Evolutionary conservation across 441 rosid genomes (phyloP).

Genomic region (Geranium incanum): DNA sequence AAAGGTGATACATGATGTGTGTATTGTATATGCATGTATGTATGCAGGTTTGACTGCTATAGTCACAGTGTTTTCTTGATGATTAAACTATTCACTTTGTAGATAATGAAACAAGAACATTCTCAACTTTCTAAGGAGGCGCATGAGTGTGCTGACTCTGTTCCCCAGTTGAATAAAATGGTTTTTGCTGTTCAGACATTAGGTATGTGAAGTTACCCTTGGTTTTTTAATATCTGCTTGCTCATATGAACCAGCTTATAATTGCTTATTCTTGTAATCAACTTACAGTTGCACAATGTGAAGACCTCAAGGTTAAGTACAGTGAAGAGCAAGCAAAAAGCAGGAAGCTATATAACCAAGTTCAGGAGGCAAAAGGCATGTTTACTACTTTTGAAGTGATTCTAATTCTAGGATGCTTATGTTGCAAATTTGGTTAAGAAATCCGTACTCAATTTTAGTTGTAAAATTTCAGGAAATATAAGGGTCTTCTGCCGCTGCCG

Average conservation of each 20-base stretch:
- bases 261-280: slow-evolving; percentile 11
- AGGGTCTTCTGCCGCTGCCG: slow-evolving; percentile 92
- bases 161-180: slow-evolving; percentile 42
- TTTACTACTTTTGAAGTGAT: slow-evolving; percentile 1
- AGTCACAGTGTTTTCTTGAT: slow-evolving; percentile 12
- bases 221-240: slow-evolving; percentile 4
- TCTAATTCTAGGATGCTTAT: slow-evolving; percentile 9
- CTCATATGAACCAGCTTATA: neutral
- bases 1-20: neutral
- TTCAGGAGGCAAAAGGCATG: slow-evolving; percentile 80
- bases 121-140: slow-evolving; percentile 73
- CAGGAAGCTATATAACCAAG: slow-evolving; percentile 82
- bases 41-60: slow-evolving; percentile 19
- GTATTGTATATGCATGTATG: neutral
- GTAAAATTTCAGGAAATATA: slow-evolving; percentile 66
- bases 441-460: slow-evolving; percentile 14
- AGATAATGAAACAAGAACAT: slow-evolving; percentile 87
- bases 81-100: slow-evolving; percentile 17
- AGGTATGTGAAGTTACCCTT: slow-evolving; percentile 35
- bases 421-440: slow-evolving; percentile 1
- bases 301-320: slow-evolving; percentile 60
- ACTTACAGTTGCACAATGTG: slow-evolving; percentile 24
- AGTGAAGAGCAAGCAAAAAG: slow-evolving; percentile 52
- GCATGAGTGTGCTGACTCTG: slow-evolving; percentile 41
- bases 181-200: slow-evolving; percentile 41